Base-by-base conservation (phyloP, 1,284 basidiomycete genomes). In the Takashimella tepidaria region DNA sequence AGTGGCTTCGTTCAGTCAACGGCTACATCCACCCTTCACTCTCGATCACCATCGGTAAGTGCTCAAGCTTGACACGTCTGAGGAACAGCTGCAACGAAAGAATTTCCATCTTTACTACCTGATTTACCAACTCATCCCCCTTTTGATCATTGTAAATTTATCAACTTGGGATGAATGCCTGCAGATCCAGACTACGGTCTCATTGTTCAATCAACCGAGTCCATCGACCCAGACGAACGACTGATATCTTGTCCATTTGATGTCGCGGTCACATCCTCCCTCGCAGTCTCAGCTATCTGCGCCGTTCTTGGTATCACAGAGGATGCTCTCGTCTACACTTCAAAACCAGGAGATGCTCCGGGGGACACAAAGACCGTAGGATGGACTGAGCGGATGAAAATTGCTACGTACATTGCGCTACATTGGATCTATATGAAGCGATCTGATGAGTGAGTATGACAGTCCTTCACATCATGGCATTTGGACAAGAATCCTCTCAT, bases 221-320 rank as follows among this genome's bases (percentile, higher is more conserved):
- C 77, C 1, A 69, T 91, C 27, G 69, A 74, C 5, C 60, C 76
- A 0, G 83, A 87, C 54, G 76, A 79, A 3, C 78, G 76, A 5
- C 77, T 89, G 49, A 83, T 88, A 19, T 83, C 85, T 0, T 88
- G 87, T 63, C 89, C 91, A 0, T 87, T 90, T 64, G 74, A 79
- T 0, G 77, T 89, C 23, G 82, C 84, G 22, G 81, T 93, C 54
- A 89, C 88, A 0, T 80, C 83, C 1, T 72, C 79, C 12, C 48
- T 79, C 0, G 79, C 84, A 0, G 67, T 73, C 44, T 56, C 60
- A 0, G 81, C 83, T 0, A 54, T 86, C 19, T 63, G 84, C 41
- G 67, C 54, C 45, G 44, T 69, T 20, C 54, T 66, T 26, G 42
- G 56, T 49, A 20, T 60, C 21, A 19, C 50, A 12, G 65, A 59